phyloP scores from a whole-genome alignment of 768 basidiomycete genomes.

The Sarcomyxa edulis region DNA sequence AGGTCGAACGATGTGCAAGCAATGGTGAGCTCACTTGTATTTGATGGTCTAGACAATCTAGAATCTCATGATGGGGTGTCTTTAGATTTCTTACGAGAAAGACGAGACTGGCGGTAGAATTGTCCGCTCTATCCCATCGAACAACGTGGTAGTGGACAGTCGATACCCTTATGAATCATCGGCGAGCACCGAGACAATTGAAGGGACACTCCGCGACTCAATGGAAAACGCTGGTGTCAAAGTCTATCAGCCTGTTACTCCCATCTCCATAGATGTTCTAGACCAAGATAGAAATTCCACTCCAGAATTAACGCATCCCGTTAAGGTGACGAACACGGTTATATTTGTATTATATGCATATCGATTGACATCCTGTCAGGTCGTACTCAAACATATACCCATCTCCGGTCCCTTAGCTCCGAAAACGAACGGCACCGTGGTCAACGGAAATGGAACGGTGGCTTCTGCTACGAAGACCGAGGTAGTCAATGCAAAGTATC shows the following conservation, averaged over 20 bases:
- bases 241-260: slow-evolving; percentile 46
- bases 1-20: slow-evolving; percentile 68
- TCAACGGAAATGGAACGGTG: too few species aligned
- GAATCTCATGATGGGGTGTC: slow-evolving; percentile 46
- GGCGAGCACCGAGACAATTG: slow-evolving; percentile 52
- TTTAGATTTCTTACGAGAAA: too few species aligned
- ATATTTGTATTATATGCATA: background rate
- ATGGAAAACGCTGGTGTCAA: slow-evolving; percentile 40
- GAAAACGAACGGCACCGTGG: too few species aligned
- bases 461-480: slow-evolving; percentile 37
- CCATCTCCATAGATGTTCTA: slow-evolving; percentile 40
- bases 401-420: too few species aligned
- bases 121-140: slow-evolving; percentile 57
- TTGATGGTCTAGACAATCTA: background rate
- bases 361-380: slow-evolving; percentile 21
- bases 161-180: too few species aligned
- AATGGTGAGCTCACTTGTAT: slow-evolving; percentile 41
- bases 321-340: slow-evolving; percentile 22
- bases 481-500: slow-evolving; percentile 64
- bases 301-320: slow-evolving; percentile 29
- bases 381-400: slow-evolving; percentile 38
- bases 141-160: slow-evolving; percentile 57
- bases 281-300: slow-evolving; percentile 35
- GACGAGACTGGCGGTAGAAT: too few species aligned
- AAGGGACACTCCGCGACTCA: slow-evolving; percentile 52